A percentile compares a stretch with the other conserved stretches of the same genome.
Conservation (phyloP, 2,329 filamentous ascomycete genomes). For the Alternaria triticimaculans region DNA sequence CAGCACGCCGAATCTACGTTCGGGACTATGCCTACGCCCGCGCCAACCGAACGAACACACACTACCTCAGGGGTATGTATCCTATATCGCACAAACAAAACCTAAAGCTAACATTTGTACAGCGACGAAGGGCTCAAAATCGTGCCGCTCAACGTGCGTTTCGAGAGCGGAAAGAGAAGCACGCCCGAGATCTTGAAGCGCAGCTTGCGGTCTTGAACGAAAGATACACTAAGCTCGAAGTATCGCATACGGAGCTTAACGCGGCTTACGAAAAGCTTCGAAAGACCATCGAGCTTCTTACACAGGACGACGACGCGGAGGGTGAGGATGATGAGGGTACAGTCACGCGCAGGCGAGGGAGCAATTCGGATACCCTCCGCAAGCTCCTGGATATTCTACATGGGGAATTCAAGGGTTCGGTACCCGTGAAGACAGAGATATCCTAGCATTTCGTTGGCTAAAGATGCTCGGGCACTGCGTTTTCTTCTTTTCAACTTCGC, state of each 20-base stretch:
- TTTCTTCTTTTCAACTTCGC: background rate
- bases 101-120: constrained; percentile 15
- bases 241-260: constrained; percentile 57
- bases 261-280: constrained; percentile 50
- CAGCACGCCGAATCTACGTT: constrained; percentile 35
- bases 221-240: constrained; percentile 62
- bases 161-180: constrained; percentile 68
- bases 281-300: constrained; percentile 49
- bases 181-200: constrained; percentile 68
- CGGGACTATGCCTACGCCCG: constrained; percentile 21
- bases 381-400: constrained; percentile 50
- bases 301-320: constrained; percentile 42
- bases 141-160: constrained; percentile 68
- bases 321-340: constrained; percentile 36
- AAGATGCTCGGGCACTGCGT: background rate
- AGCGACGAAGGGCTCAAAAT: constrained; percentile 67
- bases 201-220: constrained; percentile 62
- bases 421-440: constrained; percentile 32
- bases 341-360: constrained; percentile 29
- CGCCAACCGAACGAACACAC: constrained; percentile 41
- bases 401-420: constrained; percentile 41
- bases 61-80: constrained; percentile 49
- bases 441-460: background rate
- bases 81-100: background rate
- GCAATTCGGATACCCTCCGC: constrained; percentile 45